Evolutionary conservation across 2,329 filamentous ascomycete species (phyloP), one percentile per base, ranked within the genome.

Genomic region (Xylaria sp.): DNA sequence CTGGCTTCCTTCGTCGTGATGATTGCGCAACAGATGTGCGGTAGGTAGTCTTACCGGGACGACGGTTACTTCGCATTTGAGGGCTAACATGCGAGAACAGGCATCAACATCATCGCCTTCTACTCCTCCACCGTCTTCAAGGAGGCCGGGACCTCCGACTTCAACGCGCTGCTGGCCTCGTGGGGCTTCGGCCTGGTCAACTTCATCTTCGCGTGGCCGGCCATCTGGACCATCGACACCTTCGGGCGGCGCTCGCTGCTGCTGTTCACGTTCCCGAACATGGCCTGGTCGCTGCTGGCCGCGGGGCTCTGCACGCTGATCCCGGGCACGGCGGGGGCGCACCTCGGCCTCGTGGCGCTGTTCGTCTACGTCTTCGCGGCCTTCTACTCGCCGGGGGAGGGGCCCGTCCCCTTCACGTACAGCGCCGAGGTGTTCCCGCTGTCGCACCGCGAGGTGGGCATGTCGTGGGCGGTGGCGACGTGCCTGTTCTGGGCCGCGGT

Each of bases 1-100:
- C 77, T 85, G 48, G 88, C 87, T 1, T 85, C 86, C 0, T 84
- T 82, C 58, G 82, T 82, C 1, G 85, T 90, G 60, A 90, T 91
- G 86, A 83, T 85, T 61, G 75, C 74, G 0, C 83, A 87, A 63
- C 84, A 87, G 64, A 79, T 87, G 74, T 85, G 82, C 55, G 83
- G 82, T 39, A 46, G 46, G 51, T 39, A 39, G 8, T 13, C 18
- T 20, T 3, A 18, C 17, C 26, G 2, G 18, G 7, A 11, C 16
- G 18, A 7, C 13, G n/a, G 26, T 2, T 26, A 11, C 6, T 6
- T 7, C 2, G 13, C 16, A 21, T 20, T 43, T 11, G 20, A n/a
- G 8, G 41, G 22, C 37, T 57, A 17, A 57, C 17, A 20, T 9
- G 3, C 2, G 52, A 57, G 6, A n/a, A 29, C 42, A 59, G 58